phyloP scores from a whole-genome alignment of 192 early-diverging fungal species.

The Mortierella alpina region DNA sequence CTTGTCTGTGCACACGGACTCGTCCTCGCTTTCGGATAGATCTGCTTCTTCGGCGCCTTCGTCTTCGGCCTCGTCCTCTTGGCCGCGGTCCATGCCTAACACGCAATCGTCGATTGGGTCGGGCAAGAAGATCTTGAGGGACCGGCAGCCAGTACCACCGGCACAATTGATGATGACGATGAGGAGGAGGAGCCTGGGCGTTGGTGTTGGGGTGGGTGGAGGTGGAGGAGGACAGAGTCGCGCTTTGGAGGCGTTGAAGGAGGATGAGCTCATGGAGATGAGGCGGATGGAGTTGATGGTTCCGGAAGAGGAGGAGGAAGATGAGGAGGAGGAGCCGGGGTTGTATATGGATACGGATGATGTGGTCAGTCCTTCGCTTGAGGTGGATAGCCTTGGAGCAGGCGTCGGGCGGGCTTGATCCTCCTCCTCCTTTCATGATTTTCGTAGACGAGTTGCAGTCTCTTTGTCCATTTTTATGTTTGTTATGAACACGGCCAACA shows the following conservation, averaged over 20 bases:
- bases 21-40: slow-evolving; percentile 4
- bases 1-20: slow-evolving; percentile 2
- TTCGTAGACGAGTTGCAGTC: too few relatives aligned
- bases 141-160: too few relatives aligned
- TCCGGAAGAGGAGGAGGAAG: slow-evolving; percentile 7
- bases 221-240: not conserved
- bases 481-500: too few relatives aligned
- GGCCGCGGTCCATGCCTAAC: too few relatives aligned
- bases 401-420: slow-evolving; percentile 24
- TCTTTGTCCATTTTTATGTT: too few relatives aligned
- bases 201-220: not conserved
- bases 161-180: too few relatives aligned
- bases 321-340: slow-evolving; percentile 12
- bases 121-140: too few relatives aligned
- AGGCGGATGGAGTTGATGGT: slow-evolving; percentile 7
- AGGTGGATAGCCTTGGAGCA: slow-evolving; percentile 39
- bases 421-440: too few relatives aligned
- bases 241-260: not conserved
- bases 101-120: too few relatives aligned
- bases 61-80: slow-evolving; percentile 1
- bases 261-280: not conserved
- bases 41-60: not conserved
- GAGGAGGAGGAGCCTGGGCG: not conserved
- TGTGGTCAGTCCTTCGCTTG: slow-evolving; percentile 13
- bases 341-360: slow-evolving; percentile 26